Base-by-base conservation (phyloP, 1,139 yeast species). In the Ogataea hybrid region DNA sequence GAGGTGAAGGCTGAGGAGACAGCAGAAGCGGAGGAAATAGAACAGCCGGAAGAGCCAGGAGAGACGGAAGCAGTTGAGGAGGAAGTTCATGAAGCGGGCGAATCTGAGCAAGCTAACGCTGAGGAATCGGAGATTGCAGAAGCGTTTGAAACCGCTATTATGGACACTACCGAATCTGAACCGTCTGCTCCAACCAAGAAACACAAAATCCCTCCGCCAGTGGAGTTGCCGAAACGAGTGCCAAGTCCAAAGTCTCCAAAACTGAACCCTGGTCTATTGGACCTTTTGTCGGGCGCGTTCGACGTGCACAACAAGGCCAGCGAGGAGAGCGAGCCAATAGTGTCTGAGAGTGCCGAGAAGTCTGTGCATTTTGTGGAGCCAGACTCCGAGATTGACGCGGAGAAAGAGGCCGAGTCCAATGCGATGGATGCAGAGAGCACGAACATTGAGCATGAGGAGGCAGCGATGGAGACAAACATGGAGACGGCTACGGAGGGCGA, bases 161-260 rank as follows among this genome's bases (percentile, higher is more conserved):
- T 18, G 20, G 20, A 18, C 20, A 18, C 20, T 4, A 18, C 20
- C 6, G 20, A 18, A 6, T 18, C 20, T 6, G 20, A 18, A 8
- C 20, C 20, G 20, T 2, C 20, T 18, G 25, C 29, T 27, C 14
- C 15, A 15, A 31, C 17, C 9, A 28, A n/a, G 14, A 6, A 11
- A 18, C 31, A 18, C 7, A 28, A n/a, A n/a, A 28, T 17, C 14
- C 35, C 37, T 14, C 43, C 39, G 25, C 40, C 21, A 11, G 35
- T 33, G 10, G 42, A 22, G 35, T 32, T 37, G 11, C 37, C 41
- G 4, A 43, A 45, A 4, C 44, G 37, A 21, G 50, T 47, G 2
- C 48, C 51, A 5, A 50, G 57, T 2, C 58, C 59, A 0, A 56
- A 56, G 35, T 56, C 59, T 8, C 55, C 62, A 2, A 49, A 46